A percentile compares a stretch with the other conserved stretches of the same genome.
phyloP scores from a whole-genome alignment of 1,139 yeast species.

The Maudiozyma humilis region DNA sequence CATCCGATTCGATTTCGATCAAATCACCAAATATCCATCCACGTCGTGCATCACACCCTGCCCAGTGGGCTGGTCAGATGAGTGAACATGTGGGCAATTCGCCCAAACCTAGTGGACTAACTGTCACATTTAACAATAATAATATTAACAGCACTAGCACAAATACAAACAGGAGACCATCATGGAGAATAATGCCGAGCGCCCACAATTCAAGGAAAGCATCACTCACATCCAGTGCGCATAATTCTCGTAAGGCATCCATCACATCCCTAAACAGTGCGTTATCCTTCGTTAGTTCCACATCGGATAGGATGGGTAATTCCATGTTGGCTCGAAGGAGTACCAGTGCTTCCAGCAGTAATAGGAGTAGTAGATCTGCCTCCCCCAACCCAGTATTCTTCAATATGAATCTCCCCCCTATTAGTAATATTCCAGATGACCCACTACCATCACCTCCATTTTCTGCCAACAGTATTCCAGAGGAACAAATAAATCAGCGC shows the following conservation, averaged over 20 bases:
- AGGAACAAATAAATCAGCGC: conserved; percentile 3
- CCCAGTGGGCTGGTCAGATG: conserved; percentile 6
- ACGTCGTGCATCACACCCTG: conserved; percentile 29
- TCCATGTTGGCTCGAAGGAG: conserved; percentile 12
- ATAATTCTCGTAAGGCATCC: conserved; percentile 29
- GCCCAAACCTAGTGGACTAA: conserved; percentile 1
- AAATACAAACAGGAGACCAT: conserved; percentile 2
- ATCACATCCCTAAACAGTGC: conserved; percentile 30
- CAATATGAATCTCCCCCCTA: conserved; percentile 9
- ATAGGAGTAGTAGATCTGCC: conserved; percentile 20
- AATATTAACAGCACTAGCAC: neutral
- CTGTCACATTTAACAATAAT: neutral
- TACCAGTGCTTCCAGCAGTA: conserved; percentile 11
- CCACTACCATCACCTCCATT: conserved; percentile 19
- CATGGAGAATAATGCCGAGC: conserved; percentile 11
- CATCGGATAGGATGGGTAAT: conserved; percentile 28
- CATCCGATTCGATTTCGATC: conserved; percentile 9
- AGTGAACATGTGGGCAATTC: neutral
- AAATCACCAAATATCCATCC: conserved; percentile 5
- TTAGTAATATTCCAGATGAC: conserved; percentile 14
- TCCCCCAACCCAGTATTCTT: conserved; percentile 15
- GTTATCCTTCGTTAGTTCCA: conserved; percentile 29
- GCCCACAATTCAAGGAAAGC: conserved; percentile 23
- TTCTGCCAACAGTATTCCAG: neutral
- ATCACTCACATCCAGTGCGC: conserved; percentile 17